Percentiles rank a stretch among this genome's conserved stretches.
Evolutionary conservation across 768 basidiomycete genomes (phyloP).

Genomic region (Tulasnella sp.): DNA sequence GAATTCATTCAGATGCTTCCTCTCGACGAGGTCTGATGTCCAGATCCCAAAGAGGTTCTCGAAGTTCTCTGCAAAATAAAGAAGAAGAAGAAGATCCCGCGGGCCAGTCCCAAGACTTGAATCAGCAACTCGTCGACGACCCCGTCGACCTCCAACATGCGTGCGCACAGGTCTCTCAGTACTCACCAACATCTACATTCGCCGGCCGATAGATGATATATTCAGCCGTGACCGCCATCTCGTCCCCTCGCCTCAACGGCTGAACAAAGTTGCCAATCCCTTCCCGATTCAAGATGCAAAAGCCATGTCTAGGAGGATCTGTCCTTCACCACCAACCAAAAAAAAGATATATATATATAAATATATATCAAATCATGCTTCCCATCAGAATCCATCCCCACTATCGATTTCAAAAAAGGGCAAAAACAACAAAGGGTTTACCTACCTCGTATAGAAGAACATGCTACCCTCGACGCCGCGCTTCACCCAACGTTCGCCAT

Average conservation of each 20-base stretch:
- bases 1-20: slow-evolving; percentile 62
- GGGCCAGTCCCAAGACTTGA: not conserved
- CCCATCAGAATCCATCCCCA: not conserved
- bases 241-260: slow-evolving; percentile 67
- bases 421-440: not conserved
- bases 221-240: slow-evolving; percentile 46
- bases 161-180: too few relatives aligned
- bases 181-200: slow-evolving; percentile 22
- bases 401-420: not conserved
- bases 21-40: slow-evolving; percentile 57
- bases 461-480: slow-evolving; percentile 79
- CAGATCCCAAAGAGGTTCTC: slow-evolving; percentile 53
- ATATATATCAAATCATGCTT: too few relatives aligned
- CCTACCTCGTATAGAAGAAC: slow-evolving; percentile 78
- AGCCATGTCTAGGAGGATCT: slow-evolving; percentile 71
- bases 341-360: too few relatives aligned
- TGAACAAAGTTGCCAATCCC: slow-evolving; percentile 70
- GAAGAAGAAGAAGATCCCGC: not conserved
- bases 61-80: not conserved
- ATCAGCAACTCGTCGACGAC: too few relatives aligned
- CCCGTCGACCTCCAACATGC: too few relatives aligned
- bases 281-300: slow-evolving; percentile 73
- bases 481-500: slow-evolving; percentile 59
- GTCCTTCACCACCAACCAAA: slow-evolving; percentile 35
- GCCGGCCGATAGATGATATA: slow-evolving; percentile 67